Base-by-base conservation (phyloP, 495 filamentous ascomycete genomes). In the Friedmanniomyces endolithicus region DNA sequence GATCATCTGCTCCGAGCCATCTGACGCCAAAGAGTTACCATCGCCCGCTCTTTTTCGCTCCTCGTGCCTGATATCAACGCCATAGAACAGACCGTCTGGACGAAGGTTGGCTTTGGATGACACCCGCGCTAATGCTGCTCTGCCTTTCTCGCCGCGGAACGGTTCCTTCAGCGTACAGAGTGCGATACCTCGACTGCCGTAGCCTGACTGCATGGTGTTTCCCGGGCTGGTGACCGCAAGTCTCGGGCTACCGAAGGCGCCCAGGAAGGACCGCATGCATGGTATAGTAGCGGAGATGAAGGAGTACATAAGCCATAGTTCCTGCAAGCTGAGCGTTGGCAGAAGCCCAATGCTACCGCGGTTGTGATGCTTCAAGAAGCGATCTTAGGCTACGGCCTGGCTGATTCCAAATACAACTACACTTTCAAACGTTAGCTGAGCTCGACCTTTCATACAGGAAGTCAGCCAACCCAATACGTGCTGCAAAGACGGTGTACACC, bases 261-360 rank as follows among this genome's bases (percentile, higher is more conserved):
- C 41, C 20, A 45, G 41, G 41, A 45, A 45, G 41, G 41, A 45
- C 41, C 41, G 41, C 41, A 45, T 45, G 20, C 41, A 45, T n/a
- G 41, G 41, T 11, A 45, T 45, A 8, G 41, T 45, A 22, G 41
- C 41, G 41, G 41, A 45, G 41, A 45, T 45, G 41, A 45, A 45
- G 14, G 41, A 45, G 41, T 45, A 45, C 41, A 45, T 45, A 17
- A 45, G 41, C 41, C 41, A 45, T 20, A 45, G 20, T 22, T 45
- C 41, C 20, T 45, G 41, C 41, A 45, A 22, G 12, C 12, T 22
- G 14, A 45, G 41, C 41, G 41, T 45, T 45, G 41, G 41, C 14
- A 45, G 14, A 45, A 45, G 41, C 14, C 41, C 20, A 22, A 45
- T 45, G 20, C 41, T 45, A n/a, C 11, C 41, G 12, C 20, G 41